Evolutionary conservation across 352 stramenopile genomes (phyloP).

Genomic region (Pythium phragmiticola): DNA sequence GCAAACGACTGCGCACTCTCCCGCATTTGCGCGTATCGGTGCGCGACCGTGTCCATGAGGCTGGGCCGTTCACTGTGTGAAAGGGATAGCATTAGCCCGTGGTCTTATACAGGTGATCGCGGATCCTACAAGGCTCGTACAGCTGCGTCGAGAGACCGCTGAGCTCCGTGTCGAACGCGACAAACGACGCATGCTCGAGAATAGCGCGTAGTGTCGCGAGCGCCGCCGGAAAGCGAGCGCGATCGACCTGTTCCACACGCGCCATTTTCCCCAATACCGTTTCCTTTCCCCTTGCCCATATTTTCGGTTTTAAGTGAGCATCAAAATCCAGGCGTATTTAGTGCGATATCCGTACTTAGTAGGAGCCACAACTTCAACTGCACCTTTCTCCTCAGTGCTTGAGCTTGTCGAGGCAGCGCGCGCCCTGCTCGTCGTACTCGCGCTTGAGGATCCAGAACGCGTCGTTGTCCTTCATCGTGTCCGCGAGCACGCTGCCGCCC

Average conservation of each 20-base stretch:
- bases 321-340: constrained; percentile 6
- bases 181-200: constrained; percentile 43
- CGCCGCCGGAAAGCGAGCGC: constrained; percentile 9
- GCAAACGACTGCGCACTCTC: constrained; percentile 58
- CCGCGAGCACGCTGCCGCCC: constrained; percentile 90
- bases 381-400: constrained; percentile 30
- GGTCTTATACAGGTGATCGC: neutral
- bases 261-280: constrained; percentile 4
- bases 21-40: constrained; percentile 61
- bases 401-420: constrained; percentile 81
- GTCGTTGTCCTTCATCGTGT: constrained; percentile 93
- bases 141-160: constrained; percentile 64
- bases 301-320: constrained; percentile 11
- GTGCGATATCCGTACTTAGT: constrained; percentile 7
- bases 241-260: constrained; percentile 20
- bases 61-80: constrained; percentile 39
- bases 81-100: neutral
- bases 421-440: constrained; percentile 94
- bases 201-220: constrained; percentile 10
- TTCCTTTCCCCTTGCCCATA: neutral
- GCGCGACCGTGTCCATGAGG: constrained; percentile 71
- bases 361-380: constrained; percentile 12
- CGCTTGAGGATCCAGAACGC: constrained; percentile 95
- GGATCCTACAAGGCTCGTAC: constrained; percentile 28
- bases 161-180: constrained; percentile 79